phyloP scores from a whole-genome alignment of 2,329 filamentous ascomycete genomes.

The Fusarium sp. region DNA sequence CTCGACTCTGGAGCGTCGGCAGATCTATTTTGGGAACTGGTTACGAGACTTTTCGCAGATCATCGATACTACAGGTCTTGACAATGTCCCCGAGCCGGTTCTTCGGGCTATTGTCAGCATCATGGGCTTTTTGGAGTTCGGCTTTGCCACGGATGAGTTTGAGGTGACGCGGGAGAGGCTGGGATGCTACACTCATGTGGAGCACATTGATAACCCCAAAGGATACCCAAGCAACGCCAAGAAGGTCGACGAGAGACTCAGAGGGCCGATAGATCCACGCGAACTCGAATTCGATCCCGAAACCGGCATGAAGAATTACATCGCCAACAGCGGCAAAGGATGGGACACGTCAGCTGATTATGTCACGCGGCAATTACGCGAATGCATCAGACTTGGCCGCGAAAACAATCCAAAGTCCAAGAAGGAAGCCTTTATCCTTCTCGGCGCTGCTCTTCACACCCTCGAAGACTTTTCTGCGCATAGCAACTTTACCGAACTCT shows the following conservation, averaged over 20 bases:
- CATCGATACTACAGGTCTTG: conserved; percentile 70
- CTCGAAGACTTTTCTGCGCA: conserved; percentile 76
- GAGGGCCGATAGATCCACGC: conserved; percentile 55
- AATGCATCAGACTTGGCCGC: conserved; percentile 78
- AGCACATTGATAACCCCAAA: conserved; percentile 79
- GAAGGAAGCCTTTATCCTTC: conserved; percentile 53
- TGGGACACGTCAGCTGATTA: conserved; percentile 91
- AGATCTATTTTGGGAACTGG: conserved; percentile 55
- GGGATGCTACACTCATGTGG: conserved; percentile 81
- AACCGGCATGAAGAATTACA: conserved; percentile 97
- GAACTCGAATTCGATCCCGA: conserved; percentile 77
- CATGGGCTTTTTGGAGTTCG: conserved; percentile 52
- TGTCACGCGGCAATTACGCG: conserved; percentile 75
- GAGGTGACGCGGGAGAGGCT: conserved; percentile 83
- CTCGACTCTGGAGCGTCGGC: conserved; percentile 56
- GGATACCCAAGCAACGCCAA: conserved; percentile 80
- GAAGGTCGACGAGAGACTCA: conserved; percentile 74
- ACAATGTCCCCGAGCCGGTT: conserved; percentile 49
- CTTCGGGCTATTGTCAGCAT: conserved; percentile 51
- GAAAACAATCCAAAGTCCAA: conserved; percentile 29
- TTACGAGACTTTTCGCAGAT: conserved; percentile 84
- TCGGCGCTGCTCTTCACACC: conserved; percentile 79
- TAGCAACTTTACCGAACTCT: conserved; percentile 82
- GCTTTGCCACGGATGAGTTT: conserved; percentile 83
- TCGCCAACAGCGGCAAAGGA: conserved; percentile 78